Evolutionary conservation across 1,139 yeast species (phyloP).

Genomic region (Hyphopichia burtonii): DNA sequence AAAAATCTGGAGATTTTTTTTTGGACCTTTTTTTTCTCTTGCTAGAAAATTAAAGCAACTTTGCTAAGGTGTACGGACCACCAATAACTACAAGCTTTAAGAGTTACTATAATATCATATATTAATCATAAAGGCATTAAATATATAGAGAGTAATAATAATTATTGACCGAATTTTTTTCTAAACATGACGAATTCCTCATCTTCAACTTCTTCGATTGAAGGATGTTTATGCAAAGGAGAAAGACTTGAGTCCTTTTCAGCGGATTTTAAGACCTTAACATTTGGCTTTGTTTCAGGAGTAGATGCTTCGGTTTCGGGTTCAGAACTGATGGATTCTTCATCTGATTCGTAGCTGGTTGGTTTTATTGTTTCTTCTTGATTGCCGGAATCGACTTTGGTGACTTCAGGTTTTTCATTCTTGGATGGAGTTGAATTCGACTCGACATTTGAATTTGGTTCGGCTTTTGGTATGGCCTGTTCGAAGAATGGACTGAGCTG

Average conservation of each 20-base stretch:
- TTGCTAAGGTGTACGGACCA: background rate
- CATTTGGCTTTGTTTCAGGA: slow-evolving; percentile 4
- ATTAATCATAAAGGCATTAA: background rate
- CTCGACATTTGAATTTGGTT: background rate
- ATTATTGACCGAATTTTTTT: slow-evolving; percentile 35
- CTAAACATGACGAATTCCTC: slow-evolving; percentile 39
- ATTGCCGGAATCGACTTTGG: background rate
- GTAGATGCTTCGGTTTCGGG: slow-evolving; percentile 12
- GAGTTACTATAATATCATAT: background rate
- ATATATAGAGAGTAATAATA: background rate
- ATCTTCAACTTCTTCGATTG: slow-evolving; percentile 35
- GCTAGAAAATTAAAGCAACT: too few species aligned
- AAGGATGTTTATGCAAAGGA: slow-evolving; percentile 20
- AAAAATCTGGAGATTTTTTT: slow-evolving; percentile 1
- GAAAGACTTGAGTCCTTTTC: slow-evolving; percentile 3
- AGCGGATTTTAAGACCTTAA: slow-evolving; percentile 6
- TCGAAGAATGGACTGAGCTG: slow-evolving; percentile 2
- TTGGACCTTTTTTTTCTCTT: too few species aligned
- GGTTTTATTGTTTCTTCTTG: background rate
- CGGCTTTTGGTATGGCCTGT: slow-evolving; percentile 4
- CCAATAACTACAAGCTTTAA: background rate
- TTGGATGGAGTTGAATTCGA: slow-evolving; percentile 1
- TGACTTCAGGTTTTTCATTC: slow-evolving; percentile 4
- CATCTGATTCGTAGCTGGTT: slow-evolving; percentile 14
- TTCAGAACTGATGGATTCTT: slow-evolving; percentile 23